phyloP scores from a whole-genome alignment of 2,329 filamentous ascomycete species.

The Cordyceps javanica region DNA sequence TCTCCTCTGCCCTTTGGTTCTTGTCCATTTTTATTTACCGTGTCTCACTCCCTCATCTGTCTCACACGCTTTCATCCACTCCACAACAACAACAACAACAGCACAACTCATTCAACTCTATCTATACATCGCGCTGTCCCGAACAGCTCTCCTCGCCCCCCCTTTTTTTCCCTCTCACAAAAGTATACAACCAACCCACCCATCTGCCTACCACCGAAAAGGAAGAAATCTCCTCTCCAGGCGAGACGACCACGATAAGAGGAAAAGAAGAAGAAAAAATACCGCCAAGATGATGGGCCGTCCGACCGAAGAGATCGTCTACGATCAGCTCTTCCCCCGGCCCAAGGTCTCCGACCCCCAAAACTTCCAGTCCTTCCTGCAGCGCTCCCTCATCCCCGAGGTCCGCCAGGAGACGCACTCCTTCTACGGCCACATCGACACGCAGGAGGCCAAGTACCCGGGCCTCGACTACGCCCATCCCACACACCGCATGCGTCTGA shows the following conservation, averaged over 20 bases:
- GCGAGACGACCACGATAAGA: neutral
- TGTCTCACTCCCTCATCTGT: neutral
- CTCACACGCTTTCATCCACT: neutral
- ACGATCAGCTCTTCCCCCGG: slow-evolving; percentile 66
- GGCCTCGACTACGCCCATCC: slow-evolving; percentile 71
- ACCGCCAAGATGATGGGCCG: slow-evolving; percentile 60
- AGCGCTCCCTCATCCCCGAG: slow-evolving; percentile 66
- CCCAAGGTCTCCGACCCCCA: slow-evolving; percentile 62
- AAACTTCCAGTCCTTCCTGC: slow-evolving; percentile 64
- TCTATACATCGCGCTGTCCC: no score
- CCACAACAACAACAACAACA: neutral
- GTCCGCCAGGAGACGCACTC: slow-evolving; percentile 72
- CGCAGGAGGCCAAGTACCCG: slow-evolving; percentile 73
- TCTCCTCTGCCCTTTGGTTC: neutral
- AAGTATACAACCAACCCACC: no score
- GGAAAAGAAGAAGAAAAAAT: neutral
- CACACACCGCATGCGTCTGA: slow-evolving; percentile 70
- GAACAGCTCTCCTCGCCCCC: no score
- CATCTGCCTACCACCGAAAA: no score
- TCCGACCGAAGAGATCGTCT: slow-evolving; percentile 65
- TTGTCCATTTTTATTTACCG: neutral
- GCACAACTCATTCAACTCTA: neutral
- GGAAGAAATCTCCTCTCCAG: neutral
- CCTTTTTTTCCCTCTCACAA: no score
- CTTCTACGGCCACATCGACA: slow-evolving; percentile 75